phyloP scores from a whole-genome alignment of 2,329 filamentous ascomycete species.

The Diaporthe sp. region DNA sequence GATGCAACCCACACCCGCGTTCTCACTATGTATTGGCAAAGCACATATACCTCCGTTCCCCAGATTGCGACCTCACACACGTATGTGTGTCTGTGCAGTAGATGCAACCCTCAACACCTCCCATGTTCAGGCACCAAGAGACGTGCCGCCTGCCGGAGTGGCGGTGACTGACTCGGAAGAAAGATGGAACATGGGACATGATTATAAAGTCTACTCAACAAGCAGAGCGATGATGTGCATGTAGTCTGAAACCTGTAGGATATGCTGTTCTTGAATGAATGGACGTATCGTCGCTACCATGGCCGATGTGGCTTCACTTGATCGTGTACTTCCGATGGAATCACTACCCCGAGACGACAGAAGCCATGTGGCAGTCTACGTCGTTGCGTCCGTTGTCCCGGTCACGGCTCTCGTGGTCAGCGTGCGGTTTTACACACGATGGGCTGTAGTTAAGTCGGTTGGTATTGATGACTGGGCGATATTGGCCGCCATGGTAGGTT shows the following conservation, averaged over 20 bases:
- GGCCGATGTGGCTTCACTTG: neutral
- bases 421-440: neutral
- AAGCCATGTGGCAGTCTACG: neutral
- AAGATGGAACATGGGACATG: neutral
- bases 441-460: conserved; percentile 5
- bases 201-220: neutral
- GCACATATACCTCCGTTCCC: neutral
- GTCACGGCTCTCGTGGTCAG: neutral
- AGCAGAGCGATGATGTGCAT: neutral
- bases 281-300: neutral
- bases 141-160: neutral
- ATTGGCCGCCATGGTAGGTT: neutral
- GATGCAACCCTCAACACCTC: neutral
- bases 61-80: neutral
- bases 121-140: neutral
- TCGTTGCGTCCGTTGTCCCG: neutral
- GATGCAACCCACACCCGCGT: neutral
- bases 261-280: neutral
- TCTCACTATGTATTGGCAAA: neutral
- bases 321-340: neutral
- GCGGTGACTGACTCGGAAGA: conserved; percentile 4
- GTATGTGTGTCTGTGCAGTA: neutral
- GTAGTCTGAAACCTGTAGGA: neutral
- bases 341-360: neutral
- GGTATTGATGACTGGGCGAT: conserved; percentile 16